Conservation (phyloP, 352 stramenopile genomes). For the Halophytophthora batemanensis region DNA sequence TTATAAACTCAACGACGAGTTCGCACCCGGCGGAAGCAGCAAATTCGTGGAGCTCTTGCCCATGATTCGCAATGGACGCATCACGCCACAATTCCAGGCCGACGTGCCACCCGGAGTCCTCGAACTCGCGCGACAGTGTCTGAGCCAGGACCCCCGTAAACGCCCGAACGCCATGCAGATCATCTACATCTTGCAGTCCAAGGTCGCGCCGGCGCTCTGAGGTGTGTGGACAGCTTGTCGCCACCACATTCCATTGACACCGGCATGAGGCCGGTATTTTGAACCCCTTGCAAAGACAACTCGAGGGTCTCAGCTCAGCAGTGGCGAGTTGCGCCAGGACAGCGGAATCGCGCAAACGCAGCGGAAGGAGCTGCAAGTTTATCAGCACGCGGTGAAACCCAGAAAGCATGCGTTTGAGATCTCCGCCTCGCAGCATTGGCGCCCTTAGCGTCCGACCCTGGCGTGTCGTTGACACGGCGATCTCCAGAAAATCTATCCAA, state of each 20-base stretch:
- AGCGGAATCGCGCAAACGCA: too few relatives aligned
- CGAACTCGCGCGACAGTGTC: constrained; percentile 16
- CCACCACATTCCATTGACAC: background rate
- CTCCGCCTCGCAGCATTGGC: too few relatives aligned
- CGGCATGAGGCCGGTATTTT: too few relatives aligned
- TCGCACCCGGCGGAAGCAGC: constrained; percentile 2
- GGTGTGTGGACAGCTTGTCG: background rate
- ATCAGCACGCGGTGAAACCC: too few relatives aligned
- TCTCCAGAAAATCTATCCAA: too few relatives aligned
- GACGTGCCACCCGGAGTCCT: constrained; percentile 9
- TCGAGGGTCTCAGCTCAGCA: too few relatives aligned
- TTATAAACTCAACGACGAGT: constrained; percentile 7
- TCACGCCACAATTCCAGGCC: constrained; percentile 16
- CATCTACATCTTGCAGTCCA: constrained; percentile 11
- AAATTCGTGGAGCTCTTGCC: constrained; percentile 11
- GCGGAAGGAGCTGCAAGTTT: too few relatives aligned
- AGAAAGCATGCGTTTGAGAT: too few relatives aligned
- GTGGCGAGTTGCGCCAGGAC: too few relatives aligned
- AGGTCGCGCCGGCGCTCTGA: constrained; percentile 4
- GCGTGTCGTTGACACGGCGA: too few relatives aligned
- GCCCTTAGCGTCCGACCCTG: too few relatives aligned
- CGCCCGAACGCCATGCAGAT: constrained; percentile 17
- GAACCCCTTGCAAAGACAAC: too few relatives aligned
- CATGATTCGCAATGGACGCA: constrained; percentile 13
- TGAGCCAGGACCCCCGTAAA: constrained; percentile 12